phyloP scores from a whole-genome alignment of 176 grass and related monocot genomes.

The Rhynchospora breviuscula region DNA sequence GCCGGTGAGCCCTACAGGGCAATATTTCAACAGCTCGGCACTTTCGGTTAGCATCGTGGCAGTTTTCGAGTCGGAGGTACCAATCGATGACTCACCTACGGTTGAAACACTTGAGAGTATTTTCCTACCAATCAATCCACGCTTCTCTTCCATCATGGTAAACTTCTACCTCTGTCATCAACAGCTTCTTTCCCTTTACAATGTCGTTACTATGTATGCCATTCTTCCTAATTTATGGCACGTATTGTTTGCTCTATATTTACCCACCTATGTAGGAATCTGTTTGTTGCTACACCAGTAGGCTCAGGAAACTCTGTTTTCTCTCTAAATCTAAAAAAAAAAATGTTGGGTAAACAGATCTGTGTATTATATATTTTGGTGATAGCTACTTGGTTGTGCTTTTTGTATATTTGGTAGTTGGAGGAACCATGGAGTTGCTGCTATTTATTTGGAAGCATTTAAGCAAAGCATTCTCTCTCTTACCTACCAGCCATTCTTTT shows the following conservation, averaged over 20 bases:
- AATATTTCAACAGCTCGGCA: conserved; percentile 33
- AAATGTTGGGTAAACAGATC: background rate
- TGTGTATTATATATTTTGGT: background rate
- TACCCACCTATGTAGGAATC: background rate
- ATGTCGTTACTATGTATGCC: background rate
- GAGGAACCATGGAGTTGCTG: background rate
- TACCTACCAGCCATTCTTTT: background rate
- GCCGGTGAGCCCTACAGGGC: conserved; percentile 30
- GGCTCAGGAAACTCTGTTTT: background rate
- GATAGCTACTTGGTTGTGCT: background rate
- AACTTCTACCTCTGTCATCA: background rate
- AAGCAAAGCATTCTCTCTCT: background rate
- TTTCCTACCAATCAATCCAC: conserved; percentile 26
- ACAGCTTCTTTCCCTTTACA: no score
- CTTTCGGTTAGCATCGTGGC: conserved; percentile 29
- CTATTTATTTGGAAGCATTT: background rate
- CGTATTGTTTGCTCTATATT: background rate
- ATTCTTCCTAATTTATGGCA: background rate
- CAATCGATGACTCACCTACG: conserved; percentile 22
- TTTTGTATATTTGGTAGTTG: background rate
- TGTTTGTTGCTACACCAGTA: background rate
- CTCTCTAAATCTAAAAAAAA: background rate
- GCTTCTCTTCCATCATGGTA: conserved; percentile 42
- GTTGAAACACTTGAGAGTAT: conserved; percentile 5
- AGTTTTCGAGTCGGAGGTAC: conserved; percentile 27